Evolutionary conservation across 208 protist genomes (phyloP).

Genomic region (Leishmania martiniquensis): DNA sequence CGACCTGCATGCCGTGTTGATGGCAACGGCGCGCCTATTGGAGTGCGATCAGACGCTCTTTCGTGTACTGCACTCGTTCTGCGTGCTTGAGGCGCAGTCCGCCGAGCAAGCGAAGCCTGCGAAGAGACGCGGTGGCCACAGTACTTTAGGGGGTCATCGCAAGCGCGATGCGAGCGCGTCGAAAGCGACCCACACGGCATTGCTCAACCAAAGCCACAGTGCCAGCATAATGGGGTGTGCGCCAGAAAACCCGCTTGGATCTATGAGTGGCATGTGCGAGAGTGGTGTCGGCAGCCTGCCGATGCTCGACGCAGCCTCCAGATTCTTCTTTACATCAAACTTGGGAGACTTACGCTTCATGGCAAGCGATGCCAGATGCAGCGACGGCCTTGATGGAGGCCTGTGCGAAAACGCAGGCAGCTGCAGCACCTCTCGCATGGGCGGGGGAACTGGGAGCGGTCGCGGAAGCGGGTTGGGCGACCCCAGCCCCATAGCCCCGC

Average conservation of each 20-base stretch:
- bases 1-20: conserved; percentile 26
- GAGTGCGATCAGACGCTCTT: conserved; percentile 36
- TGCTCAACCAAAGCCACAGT: conserved; percentile 5
- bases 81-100: conserved; percentile 19
- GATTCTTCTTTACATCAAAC: conserved; percentile 30
- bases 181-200: conserved; percentile 11
- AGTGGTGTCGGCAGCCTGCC: background rate
- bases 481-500: background rate
- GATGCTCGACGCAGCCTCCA: conserved; percentile 23
- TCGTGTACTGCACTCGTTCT: conserved; percentile 32
- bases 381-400: background rate
- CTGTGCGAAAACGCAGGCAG: conserved; percentile 7
- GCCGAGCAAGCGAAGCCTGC: conserved; percentile 5
- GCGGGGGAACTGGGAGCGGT: background rate
- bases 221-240: background rate
- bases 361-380: conserved; percentile 16
- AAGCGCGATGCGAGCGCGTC: background rate
- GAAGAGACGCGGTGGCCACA: background rate
- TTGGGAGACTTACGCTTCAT: conserved; percentile 29
- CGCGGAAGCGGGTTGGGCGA: conserved; percentile 12
- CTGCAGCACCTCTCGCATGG: conserved; percentile 7
- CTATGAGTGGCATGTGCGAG: background rate
- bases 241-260: background rate
- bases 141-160: background rate
- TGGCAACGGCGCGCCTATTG: conserved; percentile 25